Base-by-base conservation (phyloP, 1,139 yeast genomes). In the Insectozyma bohioensis region DNA sequence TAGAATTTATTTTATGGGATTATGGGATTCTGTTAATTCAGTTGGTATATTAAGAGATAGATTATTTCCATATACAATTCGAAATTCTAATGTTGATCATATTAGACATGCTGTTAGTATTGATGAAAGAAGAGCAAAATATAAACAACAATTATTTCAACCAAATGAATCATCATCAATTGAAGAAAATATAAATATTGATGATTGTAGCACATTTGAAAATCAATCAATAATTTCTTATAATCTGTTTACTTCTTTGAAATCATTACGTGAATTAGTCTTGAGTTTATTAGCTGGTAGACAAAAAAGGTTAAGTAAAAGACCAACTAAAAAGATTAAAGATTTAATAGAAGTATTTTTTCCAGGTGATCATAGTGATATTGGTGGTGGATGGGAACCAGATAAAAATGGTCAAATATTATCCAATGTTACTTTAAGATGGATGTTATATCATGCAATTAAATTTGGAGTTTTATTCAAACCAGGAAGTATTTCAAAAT, bases 21-120 rank as follows among this genome's bases (percentile, higher is more conserved):
- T 80, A 19, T 80, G 81, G 69, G 87, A 80, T 54, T 74, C 84
- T 0, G 77, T 80, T 12, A 78, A 78, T 46, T 78, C 85, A 0
- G 78, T 79, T 12, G 86, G 86, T 0, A 45, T 78, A 6, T 41
- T 79, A 3, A 58, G 75, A 31, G 84, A 79, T 47, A 52, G 75
- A 30, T 46, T 75, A 47, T 80, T 79, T 41, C 85, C 85, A 0
- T 77, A 61, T 43, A 66, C 81, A 0, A 67, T 76, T 2, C 59
- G 70, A 34, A 64, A 74, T 26, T 56, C 66, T 5, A 63, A 67
- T 28, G 81, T 79, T 4, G 61, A 66, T 13, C 84, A 78, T 46
- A 69, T 78, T 6, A 59, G 87, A 40, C 86, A 80, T 50, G 85
- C 85, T 0, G 69, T 79, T 1, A 75, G 84, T 37, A 51, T 80